Percentiles rank a stretch among this genome's conserved stretches.
Conservation (phyloP, 331 rosid species). For the Quercus lobata region DNA sequence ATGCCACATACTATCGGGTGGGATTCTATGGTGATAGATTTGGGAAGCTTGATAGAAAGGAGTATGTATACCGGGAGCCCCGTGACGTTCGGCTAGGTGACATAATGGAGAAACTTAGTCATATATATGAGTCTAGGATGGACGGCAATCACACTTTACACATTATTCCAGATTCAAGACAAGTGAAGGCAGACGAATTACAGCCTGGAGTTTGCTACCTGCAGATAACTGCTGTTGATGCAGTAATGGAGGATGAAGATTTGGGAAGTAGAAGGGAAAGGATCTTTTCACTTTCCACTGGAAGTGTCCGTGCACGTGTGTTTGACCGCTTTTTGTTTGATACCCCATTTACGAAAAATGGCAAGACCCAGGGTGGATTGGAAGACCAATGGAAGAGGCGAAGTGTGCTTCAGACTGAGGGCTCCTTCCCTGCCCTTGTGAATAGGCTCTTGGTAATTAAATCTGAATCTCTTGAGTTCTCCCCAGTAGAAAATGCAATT, state of each 20-base stretch:
- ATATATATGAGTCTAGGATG: constrained; percentile 86
- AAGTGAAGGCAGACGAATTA: constrained; percentile 94
- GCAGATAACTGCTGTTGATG: constrained; percentile 95
- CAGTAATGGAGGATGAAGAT: constrained; percentile 47
- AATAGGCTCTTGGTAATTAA: constrained; percentile 38
- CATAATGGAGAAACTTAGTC: constrained; percentile 98
- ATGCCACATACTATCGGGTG: constrained; percentile 94
- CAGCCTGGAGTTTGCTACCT: constrained; percentile 95
- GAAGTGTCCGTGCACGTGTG: constrained; percentile 84
- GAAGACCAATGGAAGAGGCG: no score
- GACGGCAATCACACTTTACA: constrained; percentile 83
- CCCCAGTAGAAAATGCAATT: constrained; percentile 96
- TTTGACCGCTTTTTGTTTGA: constrained; percentile 94
- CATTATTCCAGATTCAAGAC: constrained; percentile 95
- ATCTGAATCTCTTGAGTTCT: constrained; percentile 93
- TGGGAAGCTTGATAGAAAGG: constrained; percentile 82
- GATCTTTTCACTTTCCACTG: no score
- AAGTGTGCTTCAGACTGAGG: no score
- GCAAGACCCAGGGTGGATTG: no score
- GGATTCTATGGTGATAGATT: constrained; percentile 93
- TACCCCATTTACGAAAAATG: no score
- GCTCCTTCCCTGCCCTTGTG: no score
- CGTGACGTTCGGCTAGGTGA: constrained; percentile 97
- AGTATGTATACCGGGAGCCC: constrained; percentile 90
- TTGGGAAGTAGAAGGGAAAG: no score